Evolutionary conservation across 768 basidiomycete genomes (phyloP).

Genomic region (Macrolepiota dolichaula): DNA sequence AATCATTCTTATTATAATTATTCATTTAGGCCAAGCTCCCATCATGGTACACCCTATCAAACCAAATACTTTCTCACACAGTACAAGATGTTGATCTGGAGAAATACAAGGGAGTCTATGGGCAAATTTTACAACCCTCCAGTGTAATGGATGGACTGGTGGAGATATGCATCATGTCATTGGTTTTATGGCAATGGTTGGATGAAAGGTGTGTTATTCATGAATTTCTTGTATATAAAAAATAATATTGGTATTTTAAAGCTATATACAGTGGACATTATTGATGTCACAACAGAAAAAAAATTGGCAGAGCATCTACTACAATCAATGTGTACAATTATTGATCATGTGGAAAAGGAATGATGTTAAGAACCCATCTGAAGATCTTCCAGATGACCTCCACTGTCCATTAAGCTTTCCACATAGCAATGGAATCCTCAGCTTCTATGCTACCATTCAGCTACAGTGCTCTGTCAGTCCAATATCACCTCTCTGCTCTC

Average conservation of each 20-base stretch:
- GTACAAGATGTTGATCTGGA: conserved; percentile 6
- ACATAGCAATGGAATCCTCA: no score
- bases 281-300: conserved; percentile 26
- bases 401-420: no score
- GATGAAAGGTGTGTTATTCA: background rate
- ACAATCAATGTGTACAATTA: conserved; percentile 16
- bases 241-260: conserved; percentile 4
- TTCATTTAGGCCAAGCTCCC: conserved; percentile 16
- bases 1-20: background rate
- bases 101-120: background rate
- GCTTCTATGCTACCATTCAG: no score
- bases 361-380: no score
- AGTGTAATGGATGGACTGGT: conserved; percentile 34
- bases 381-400: no score
- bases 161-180: conserved; percentile 27
- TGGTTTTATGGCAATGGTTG: conserved; percentile 25
- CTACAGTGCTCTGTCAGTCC: no score
- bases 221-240: background rate
- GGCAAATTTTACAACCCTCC: conserved; percentile 18
- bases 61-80: conserved; percentile 19
- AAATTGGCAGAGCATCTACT: conserved; percentile 30
- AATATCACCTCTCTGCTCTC: no score
- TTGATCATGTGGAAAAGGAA: conserved; percentile 18
- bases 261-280: conserved; percentile 27
- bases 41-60: conserved; percentile 20